Evolutionary conservation across 2,329 filamentous ascomycete species (phyloP), one percentile per base, ranked within the genome.

Genomic region (Cordyceps fumosorosea): DNA sequence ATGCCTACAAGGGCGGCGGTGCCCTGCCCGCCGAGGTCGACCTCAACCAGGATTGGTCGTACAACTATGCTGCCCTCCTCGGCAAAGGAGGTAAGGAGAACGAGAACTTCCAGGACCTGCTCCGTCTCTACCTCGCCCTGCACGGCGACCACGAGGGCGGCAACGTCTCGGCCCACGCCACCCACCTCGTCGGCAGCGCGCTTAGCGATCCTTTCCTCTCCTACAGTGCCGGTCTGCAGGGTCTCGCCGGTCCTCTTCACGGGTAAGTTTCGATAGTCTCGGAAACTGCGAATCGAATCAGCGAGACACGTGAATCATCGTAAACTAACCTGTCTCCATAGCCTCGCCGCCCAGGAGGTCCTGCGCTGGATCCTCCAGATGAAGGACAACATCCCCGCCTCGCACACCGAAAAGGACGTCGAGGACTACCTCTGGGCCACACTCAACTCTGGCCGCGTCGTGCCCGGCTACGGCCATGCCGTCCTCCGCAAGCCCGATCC

Each of bases 81-180:
- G 93, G 93, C 72, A 96, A 96, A 80, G 85, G 88, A 56, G 91
- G 92, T 67, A 86, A 89, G 76, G 82, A 96, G 77, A 89, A 98
- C 69, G 90, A 93, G 78, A 89, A 90, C 74, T 96, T 99, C 84
- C 93, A 98, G 74, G 95, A 99, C 71, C 83, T 99, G 22, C 84
- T 99, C 65, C 87, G 95, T 69, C 81, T 99, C 37, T 99, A 99
- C 78, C 87, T 99, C 26, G 93, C 95, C 56, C 88, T 99, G 5
- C 95, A 99, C 77, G 95, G 95, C 66, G 95, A 99, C 77, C 95
- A 99, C 78, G 95, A 99, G 78, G 95, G 95, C 65, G 95, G 95
- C 63, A 99, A 99, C 70, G 95, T 99, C 65, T 97, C 93, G 45
- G 95, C 95, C 0, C 95, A 99, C 74, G 80, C 95, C 32, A 98